Conservation (phyloP, 768 basidiomycete genomes). For the Mycena latifolia region DNA sequence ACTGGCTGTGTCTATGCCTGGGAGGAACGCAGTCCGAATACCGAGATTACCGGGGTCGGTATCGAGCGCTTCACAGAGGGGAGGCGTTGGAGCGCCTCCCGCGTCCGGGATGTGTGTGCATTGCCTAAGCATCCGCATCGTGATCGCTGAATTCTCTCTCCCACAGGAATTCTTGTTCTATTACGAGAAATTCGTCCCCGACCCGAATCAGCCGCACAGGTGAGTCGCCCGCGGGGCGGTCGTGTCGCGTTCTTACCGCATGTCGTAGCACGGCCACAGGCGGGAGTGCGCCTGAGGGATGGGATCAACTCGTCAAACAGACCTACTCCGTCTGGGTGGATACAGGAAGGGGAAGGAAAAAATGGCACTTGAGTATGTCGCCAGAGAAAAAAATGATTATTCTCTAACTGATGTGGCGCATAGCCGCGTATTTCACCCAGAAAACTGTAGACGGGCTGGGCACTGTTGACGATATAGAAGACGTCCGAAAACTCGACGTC, state of each 20-base stretch:
- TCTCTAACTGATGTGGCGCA: constrained; percentile 3
- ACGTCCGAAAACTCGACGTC: constrained; percentile 70
- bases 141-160: constrained; percentile 23
- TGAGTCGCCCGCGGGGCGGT: constrained; percentile 41
- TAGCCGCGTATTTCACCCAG: constrained; percentile 89
- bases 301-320: constrained; percentile 84
- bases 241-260: constrained; percentile 28
- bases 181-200: constrained; percentile 76
- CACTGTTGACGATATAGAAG: constrained; percentile 76
- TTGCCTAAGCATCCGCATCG: constrained; percentile 8
- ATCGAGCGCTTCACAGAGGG: constrained; percentile 92
- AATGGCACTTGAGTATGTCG: constrained; percentile 86
- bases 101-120: constrained; percentile 79
- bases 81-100: constrained; percentile 84
- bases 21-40: constrained; percentile 83
- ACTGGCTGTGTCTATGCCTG: constrained; percentile 72
- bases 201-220: constrained; percentile 55
- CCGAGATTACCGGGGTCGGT: constrained; percentile 81
- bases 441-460: constrained; percentile 77
- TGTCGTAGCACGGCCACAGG: constrained; percentile 39
- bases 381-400: constrained; percentile 6
- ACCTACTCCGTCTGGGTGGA: constrained; percentile 87
- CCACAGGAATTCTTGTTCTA: constrained; percentile 87
- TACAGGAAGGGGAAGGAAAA: constrained; percentile 72
- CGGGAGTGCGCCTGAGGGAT: constrained; percentile 68